Conservation (phyloP, 805 yeast species). For the Candida ortonii region DNA sequence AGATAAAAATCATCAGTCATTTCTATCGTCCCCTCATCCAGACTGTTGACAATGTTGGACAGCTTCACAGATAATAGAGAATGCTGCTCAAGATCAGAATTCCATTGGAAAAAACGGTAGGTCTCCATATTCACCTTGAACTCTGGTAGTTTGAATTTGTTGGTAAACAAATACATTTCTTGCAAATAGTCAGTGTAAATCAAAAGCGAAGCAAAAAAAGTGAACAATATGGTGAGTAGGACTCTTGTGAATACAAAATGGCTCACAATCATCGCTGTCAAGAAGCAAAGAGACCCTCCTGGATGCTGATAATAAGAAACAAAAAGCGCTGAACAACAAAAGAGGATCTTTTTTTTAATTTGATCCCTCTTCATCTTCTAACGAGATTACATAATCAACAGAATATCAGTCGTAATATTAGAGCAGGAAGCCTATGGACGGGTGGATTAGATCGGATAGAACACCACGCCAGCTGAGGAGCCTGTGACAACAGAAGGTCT, state of each 20-base stretch:
- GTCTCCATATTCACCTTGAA: conserved; percentile 23
- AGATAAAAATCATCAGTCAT: conserved; percentile 15
- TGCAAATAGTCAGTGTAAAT: conserved; percentile 29
- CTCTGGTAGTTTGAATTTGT: conserved; percentile 22
- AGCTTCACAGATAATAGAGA: conserved; percentile 11
- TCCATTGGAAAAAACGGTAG: conserved; percentile 21
- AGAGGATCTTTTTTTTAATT: conserved; percentile 1
- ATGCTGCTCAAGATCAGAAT: conserved; percentile 16
- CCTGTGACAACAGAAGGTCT: conserved; percentile 15
- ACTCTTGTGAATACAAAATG: conserved; percentile 20
- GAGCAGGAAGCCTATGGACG: conserved; percentile 1
- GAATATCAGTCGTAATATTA: background rate
- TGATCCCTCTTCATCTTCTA: background rate
- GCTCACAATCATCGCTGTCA: conserved; percentile 18
- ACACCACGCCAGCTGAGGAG: conserved; percentile 12
- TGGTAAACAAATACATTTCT: conserved; percentile 27
- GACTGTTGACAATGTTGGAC: conserved; percentile 8
- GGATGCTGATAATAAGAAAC: background rate
- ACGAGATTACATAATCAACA: conserved; percentile 1
- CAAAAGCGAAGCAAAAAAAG: conserved; percentile 22
- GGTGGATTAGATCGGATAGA: background rate
- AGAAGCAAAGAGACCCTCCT: conserved; percentile 1
- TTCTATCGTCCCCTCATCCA: conserved; percentile 5
- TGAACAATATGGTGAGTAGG: conserved; percentile 20
- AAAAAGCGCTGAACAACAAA: conserved; percentile 5